Base-by-base conservation (phyloP, 495 filamentous ascomycete genomes). In the Annulohypoxylon moriforme region DNA sequence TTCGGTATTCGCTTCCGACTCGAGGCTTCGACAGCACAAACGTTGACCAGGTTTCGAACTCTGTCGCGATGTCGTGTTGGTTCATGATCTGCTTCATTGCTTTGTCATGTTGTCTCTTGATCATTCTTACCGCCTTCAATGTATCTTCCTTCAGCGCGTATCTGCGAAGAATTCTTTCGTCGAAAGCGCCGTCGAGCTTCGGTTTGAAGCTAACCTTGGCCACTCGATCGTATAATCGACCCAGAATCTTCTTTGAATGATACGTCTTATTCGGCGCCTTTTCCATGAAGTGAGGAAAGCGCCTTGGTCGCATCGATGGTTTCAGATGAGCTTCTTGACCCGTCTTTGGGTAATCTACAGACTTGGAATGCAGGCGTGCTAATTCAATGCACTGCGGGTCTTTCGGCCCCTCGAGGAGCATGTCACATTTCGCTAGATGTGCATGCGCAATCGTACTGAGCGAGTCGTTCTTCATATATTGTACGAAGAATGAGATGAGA, bases 261-360 rank as follows among this genome's bases (percentile, higher is more conserved):
- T 96, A 96, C 0, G 83, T 83, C 46, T 80, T 80, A 1, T 86
- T 81, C 20, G 82, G 53, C 11, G 81, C 82, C 72, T 92, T 94
- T 67, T 96, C 92, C 92, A 97, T 97, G 72, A 96, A 99, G 75
- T 99, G 96, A 0, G 96, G 96, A 84, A 89, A 97, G 52, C 76
- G 79, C 1, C 62, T 79, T 0, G 91, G 88, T 9, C 85, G 81
- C 0, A 96, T 81, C 1, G 83, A 80, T 34, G 84, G 84, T 1
- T 82, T 81, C 86, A 97, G 91, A 3, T 83, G 70, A 1, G 94
- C 95, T 11, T 91, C 85, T 16, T 86, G 82, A 0, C 96, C 96
- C n/a, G 92, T 92, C 78, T 99, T 99, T 53, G 91, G 89, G 78
- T 93, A 98, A 73, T 99, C 96, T 2, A 99, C 96, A 0, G 96